A percentile compares a stretch with the other conserved stretches of the same genome.
Conservation (phyloP, 179 eudicot species). For the Vitellaria paradoxa region DNA sequence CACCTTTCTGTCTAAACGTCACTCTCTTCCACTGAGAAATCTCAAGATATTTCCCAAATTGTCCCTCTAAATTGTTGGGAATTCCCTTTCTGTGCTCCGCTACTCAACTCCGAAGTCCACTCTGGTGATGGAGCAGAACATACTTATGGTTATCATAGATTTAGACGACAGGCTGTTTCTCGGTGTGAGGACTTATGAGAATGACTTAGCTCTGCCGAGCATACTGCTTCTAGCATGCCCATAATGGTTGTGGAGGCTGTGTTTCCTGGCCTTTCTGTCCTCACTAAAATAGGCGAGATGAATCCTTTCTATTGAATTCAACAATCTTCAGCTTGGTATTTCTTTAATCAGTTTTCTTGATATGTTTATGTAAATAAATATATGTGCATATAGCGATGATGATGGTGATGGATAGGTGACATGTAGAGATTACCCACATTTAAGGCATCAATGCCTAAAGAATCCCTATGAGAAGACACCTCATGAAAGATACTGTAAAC, state of each 20-base stretch:
- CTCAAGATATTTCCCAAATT: conserved; percentile 13
- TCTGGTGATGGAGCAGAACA: conserved; percentile 38
- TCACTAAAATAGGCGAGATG: conserved; percentile 8
- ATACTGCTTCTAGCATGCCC: conserved; percentile 39
- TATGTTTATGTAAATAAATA: not conserved
- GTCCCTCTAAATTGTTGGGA: conserved; percentile 16
- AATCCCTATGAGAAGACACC: conserved; percentile 33
- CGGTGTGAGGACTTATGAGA: conserved; percentile 74
- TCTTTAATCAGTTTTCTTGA: too few species aligned
- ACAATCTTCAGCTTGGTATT: too few species aligned
- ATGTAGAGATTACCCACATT: conserved; percentile 47
- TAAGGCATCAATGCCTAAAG: conserved; percentile 40
- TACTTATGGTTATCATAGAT: conserved; percentile 49
- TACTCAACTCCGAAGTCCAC: conserved; percentile 12
- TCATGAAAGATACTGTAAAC: conserved; percentile 35
- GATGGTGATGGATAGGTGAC: conserved; percentile 29
- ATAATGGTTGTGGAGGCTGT: conserved; percentile 84
- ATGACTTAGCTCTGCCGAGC: conserved; percentile 63
- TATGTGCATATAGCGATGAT: not conserved
- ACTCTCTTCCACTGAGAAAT: conserved; percentile 11
- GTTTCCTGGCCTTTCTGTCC: conserved; percentile 10
- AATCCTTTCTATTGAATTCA: too few species aligned
- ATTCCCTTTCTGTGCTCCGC: conserved; percentile 15
- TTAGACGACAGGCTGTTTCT: conserved; percentile 45
- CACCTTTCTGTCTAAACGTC: not conserved